Conservation (phyloP, 2,329 filamentous ascomycete species). For the Calonectria hongkongensis region DNA sequence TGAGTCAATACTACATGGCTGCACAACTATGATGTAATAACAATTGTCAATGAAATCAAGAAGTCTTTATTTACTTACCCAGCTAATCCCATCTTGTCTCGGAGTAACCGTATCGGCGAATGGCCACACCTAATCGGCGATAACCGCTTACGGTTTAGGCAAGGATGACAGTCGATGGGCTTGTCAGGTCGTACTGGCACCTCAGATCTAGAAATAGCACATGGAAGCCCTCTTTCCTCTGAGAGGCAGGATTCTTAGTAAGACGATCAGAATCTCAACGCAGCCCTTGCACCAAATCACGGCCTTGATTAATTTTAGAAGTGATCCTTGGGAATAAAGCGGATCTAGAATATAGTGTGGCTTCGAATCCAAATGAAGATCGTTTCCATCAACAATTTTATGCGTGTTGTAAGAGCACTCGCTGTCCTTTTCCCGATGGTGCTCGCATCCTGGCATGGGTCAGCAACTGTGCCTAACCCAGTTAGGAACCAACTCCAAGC, state of each 20-base stretch:
- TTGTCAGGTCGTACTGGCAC: background rate
- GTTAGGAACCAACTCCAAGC: background rate
- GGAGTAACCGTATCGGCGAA: background rate
- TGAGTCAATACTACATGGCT: too few relatives aligned
- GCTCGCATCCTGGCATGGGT: background rate
- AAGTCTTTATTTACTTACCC: background rate
- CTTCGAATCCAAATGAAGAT: background rate
- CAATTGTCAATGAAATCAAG: too few relatives aligned
- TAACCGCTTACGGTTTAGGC: slow-evolving; percentile 8
- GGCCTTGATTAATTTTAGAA: background rate
- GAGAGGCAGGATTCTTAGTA: background rate
- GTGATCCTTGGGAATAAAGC: background rate
- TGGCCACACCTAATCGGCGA: slow-evolving; percentile 11
- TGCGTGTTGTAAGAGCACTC: too few relatives aligned
- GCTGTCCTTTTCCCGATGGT: background rate
- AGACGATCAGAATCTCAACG: slow-evolving; percentile 3
- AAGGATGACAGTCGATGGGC: background rate
- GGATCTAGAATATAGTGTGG: too few relatives aligned
- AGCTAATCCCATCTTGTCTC: background rate
- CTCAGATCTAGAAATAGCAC: background rate
- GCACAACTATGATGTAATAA: too few relatives aligned
- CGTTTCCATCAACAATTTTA: background rate
- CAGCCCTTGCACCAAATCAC: too few relatives aligned
- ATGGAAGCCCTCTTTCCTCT: background rate
- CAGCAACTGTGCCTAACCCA: background rate